These are phyloP conservation scores for Nitzschia putrida DNA, from an alignment of 108 stramenopile species.

Conservation along the genomic window DNA sequence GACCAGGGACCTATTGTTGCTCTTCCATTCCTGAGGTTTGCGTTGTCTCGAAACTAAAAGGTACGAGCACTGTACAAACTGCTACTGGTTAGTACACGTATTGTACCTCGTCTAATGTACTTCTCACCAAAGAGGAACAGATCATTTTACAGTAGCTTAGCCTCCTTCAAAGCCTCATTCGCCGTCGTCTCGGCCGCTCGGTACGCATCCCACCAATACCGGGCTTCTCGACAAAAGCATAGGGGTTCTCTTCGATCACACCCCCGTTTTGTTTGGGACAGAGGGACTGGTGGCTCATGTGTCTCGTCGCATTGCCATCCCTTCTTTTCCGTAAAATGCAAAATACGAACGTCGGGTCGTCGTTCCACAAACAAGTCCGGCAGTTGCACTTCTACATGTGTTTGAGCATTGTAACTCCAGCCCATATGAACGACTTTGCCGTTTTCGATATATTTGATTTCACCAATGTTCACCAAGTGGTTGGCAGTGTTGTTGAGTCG, in stretches of 20 bases:
- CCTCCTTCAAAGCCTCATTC: not conserved
- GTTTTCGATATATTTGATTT: not conserved
- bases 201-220: constrained; percentile 29
- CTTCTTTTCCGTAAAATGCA: constrained; percentile 44
- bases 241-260: constrained; percentile 15
- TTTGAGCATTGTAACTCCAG: constrained; percentile 47
- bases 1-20: too few relatives aligned
- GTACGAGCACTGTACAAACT: too few relatives aligned
- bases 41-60: too few relatives aligned
- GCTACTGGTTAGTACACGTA: too few relatives aligned
- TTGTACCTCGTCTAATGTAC: too few relatives aligned
- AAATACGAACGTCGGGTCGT: constrained; percentile 17
- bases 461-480: constrained; percentile 10
- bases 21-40: too few relatives aligned
- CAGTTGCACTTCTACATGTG: constrained; percentile 37
- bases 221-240: constrained; percentile 38
- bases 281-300: constrained; percentile 13
- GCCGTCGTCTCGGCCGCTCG: constrained; percentile 10
- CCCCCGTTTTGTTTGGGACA: constrained; percentile 8
- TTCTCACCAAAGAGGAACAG: too few relatives aligned
- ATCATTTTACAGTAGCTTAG: too few relatives aligned
- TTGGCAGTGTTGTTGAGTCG: constrained; percentile 34
- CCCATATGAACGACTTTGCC: constrained; percentile 25
- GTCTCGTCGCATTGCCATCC: constrained; percentile 40
- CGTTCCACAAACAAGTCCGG: constrained; percentile 20